Evolutionary conservation across 257 asterid genomes (phyloP), one percentile per base, ranked within the genome.

Genomic region (Solanum lycopersicoides): DNA sequence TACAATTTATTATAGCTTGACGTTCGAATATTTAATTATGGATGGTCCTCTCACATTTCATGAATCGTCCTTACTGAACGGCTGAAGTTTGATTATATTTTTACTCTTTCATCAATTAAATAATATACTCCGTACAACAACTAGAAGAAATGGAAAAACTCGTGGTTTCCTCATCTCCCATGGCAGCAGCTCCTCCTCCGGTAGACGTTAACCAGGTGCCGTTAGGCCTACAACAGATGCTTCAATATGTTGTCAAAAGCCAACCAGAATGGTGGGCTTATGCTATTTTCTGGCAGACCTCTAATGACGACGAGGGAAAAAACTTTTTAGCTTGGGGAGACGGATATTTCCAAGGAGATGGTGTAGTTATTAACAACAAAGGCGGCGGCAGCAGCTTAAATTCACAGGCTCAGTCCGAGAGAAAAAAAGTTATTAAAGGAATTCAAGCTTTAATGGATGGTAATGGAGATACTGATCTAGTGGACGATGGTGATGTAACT

Each of bases 291-390:
- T 94, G 97, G 97, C 89, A 91, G 42, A 86, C 89, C 4, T 74
- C 91, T n/a, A 89, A 59, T 6, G 93, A 92, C 47, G 93, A 92
- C 4, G 71, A 86, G 9, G 95, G 90, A 7, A 87, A 89, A 66
- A 21, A 87, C 53, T 37, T 83, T 32, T 92, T 94, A 60, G 89
- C 87, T 34, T 94, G 95, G 95, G 94, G 89, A 35, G 97, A 94
- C 82, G 95, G 97, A 86, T 91, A 91, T 77, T 96, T 95, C 66
- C 95, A 93, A 23, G 98, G 95, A 18, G 88, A 93, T 7, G 69
- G 71, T 53, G 60, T n/a, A 56, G 77, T 32, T 59, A 9, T 4
- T 59, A 56, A 10, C 41, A 47, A 77, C 34, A 14, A n/a, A 53
- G 84, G 47, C 65, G 20, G 15, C n/a, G 25, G 37, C 85, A 53